Evolutionary conservation across 1,284 basidiomycete species (phyloP), one percentile per base, ranked within the genome.

Genomic region (Cystobasidium slooffiae): DNA sequence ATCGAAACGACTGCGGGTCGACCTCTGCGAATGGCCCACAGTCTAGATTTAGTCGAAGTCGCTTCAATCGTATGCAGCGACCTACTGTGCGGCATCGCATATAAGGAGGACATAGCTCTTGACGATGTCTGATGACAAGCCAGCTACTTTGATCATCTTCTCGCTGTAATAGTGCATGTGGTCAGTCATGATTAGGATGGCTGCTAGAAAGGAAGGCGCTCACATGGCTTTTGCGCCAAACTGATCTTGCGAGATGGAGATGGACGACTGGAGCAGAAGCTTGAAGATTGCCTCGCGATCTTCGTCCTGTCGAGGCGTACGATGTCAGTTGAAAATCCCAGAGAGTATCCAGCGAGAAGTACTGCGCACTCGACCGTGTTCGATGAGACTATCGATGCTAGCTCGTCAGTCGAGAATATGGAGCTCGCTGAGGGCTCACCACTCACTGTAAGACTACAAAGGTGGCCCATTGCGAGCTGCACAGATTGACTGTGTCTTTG

Each of bases 121-220:
- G 10, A 53, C 56, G 18, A 53, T 65, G 10, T 51, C 58, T 18
- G 72, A 74, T 16, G 43, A 41, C 39, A 74, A 49, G 18, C 72
- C 72, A 20, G 72, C 55, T 5, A 56, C 52, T 53, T 74, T 74
- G 44, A 74, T 68, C 72, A 74, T 74, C 58, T 74, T 74, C 66
- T 74, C 72, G 22, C 72, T 74, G 72, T 22, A 18, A 39, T 2
- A 8, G 46, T 31, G 39, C 5, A n/a, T 5, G 20, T 10, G 3
- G 14, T 51, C 39, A 41, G n/a, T 37, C 5, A 4, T 39, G 14
- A 20, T n/a, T n/a, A 55, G 24, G 18, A 18, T 1, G 3, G 14
- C 20, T 46, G 12, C 8, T 5, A 16, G 12, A 41, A 3, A 10
- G 7, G 39, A 14, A 67, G 7, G 12, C 43, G 10, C 65, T 41